Percentiles rank a stretch among this genome's conserved stretches.
Conservation (phyloP, 495 filamentous ascomycete species). For the Geoglossum glabrum region DNA sequence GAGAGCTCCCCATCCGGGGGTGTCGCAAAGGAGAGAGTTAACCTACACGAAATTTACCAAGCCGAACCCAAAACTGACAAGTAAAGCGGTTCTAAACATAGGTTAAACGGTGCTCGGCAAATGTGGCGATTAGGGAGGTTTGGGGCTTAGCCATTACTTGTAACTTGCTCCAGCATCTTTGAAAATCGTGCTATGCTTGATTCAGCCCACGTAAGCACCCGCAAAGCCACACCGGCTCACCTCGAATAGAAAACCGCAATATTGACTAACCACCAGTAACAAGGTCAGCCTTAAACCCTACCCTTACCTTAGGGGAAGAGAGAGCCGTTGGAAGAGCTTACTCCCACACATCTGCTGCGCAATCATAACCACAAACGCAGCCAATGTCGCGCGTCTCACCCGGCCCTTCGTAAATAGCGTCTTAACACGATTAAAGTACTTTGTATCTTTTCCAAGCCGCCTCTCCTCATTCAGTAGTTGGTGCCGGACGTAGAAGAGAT, state of each 20-base stretch:
- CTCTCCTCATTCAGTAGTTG: background rate
- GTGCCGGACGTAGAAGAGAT: constrained; percentile 19
- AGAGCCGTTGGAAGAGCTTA: background rate
- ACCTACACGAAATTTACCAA: constrained; percentile 45
- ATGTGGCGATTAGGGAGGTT: background rate
- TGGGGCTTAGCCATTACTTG: background rate
- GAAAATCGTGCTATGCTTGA: background rate
- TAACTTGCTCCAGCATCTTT: background rate
- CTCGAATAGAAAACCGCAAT: background rate
- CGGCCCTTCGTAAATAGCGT: constrained; percentile 36
- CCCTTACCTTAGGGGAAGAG: no score
- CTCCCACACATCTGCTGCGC: constrained; percentile 25
- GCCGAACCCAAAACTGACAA: constrained; percentile 43
- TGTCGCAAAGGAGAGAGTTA: background rate
- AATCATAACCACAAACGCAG: constrained; percentile 49
- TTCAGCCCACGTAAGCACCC: background rate
- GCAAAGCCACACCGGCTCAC: background rate
- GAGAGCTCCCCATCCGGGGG: background rate
- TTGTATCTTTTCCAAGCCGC: background rate
- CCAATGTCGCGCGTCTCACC: constrained; percentile 34
- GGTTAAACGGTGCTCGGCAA: background rate
- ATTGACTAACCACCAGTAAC: no score
- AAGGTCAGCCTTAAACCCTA: no score
- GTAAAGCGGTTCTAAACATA: background rate
- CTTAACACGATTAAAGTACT: background rate